Evolutionary conservation across 257 asterid genomes (phyloP), one percentile per base, ranked within the genome.

Genomic region (Fraxinus quadrangulata): DNA sequence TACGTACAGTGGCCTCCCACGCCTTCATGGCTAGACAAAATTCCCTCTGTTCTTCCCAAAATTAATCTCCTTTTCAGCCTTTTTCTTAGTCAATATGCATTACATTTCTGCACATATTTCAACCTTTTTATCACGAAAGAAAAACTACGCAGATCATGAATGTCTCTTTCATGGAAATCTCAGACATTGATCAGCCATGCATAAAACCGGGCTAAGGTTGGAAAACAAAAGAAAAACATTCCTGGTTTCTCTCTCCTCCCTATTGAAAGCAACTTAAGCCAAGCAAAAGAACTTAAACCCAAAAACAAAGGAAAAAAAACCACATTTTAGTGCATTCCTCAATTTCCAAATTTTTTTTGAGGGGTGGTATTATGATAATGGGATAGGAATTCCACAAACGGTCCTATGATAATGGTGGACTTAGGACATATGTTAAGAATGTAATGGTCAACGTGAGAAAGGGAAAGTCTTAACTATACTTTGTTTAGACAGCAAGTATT

Each of bases 1-100:
- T 92, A 4, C 97, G 88, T 0, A 94, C 94, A 0, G 98, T 94
- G 26, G 98, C 98, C 86, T 94, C 97, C 95, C 97, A 92, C 23
- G 98, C 98, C 94, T 94, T 94, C 98, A 94, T 94, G 83, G 67
- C 86, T 78, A 6, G n/a, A 73, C 59, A 31, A 66, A 30, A 37
- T 33, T 26, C 36, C 24, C 3, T 42, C 73, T 23, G 63, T 42
- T 37, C 7, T n/a, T 34, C 65, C 56, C 42, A 54, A 74, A 13
- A 3, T 68, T 61, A 33, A 19, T 70, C 23, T 30, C 28, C 26
- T 47, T 34, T n/a, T 66, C 33, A 1, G 31, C 70, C 66, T 36
- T 24, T 13, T 9, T 31, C 67, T 74, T 30, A 70, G 17, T 61
- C 67, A 73, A 74, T 76, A 67, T 14, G 30, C 75, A 77, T 26